Percentiles rank a stretch among this genome's conserved stretches.
Conservation (phyloP, 257 asterid species). For the Fraxinus americana region DNA sequence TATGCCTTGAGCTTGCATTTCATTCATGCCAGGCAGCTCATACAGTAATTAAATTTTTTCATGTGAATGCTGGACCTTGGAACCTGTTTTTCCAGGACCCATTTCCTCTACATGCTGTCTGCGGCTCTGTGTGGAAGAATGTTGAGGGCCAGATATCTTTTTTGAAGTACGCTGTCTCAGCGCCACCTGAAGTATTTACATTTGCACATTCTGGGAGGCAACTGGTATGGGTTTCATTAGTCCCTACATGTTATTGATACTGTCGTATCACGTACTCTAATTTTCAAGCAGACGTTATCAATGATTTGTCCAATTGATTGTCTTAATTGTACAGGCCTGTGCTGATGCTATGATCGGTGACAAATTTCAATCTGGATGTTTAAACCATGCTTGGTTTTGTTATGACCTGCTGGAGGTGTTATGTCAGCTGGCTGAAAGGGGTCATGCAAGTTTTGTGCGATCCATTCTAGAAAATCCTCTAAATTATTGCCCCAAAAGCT, state of each 20-base stretch:
- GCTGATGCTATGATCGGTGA: constrained; percentile 58
- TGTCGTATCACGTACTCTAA: constrained; percentile 1
- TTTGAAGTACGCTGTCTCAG: constrained; percentile 74
- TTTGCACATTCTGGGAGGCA: constrained; percentile 79
- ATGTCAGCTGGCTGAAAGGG: constrained; percentile 87
- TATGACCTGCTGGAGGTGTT: constrained; percentile 78
- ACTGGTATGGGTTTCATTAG: constrained; percentile 55
- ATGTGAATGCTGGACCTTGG: constrained; percentile 1
- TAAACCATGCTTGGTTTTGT: constrained; percentile 81
- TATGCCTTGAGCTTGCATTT: constrained; percentile 21
- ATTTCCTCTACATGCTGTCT: constrained; percentile 83
- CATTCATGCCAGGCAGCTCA: not conserved
- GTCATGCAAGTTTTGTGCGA: constrained; percentile 87
- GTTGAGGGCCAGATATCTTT: constrained; percentile 96
- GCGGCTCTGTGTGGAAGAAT: constrained; percentile 94
- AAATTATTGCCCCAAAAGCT: constrained; percentile 73
- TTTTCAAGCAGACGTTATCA: not conserved
- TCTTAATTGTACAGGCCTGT: constrained; percentile 50
- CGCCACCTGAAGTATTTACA: constrained; percentile 83
- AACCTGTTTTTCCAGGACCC: constrained; percentile 59
- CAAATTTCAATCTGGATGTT: constrained; percentile 55
- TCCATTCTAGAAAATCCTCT: constrained; percentile 77
- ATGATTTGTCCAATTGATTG: constrained; percentile 14
- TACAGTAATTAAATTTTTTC: not conserved
- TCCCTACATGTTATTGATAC: constrained; percentile 11